Base-by-base conservation (phyloP, 129 eudicot species). In the Centella asiatica region DNA sequence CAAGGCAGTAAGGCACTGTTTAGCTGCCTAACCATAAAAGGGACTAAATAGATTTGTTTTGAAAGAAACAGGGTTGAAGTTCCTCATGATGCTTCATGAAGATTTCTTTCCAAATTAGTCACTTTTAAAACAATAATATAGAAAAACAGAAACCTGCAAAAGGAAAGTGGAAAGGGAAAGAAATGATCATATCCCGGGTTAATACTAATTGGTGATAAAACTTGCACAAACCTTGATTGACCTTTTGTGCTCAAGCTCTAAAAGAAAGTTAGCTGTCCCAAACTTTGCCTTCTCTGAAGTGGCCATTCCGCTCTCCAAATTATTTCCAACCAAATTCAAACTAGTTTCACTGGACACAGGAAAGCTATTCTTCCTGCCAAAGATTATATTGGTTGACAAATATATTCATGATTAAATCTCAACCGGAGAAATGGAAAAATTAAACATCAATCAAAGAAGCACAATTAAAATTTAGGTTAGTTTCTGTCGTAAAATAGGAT, bases 221-320 rank as follows among this genome's bases (percentile, higher is more conserved):
- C 17, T 24, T 62, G 17, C 31, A 39, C 72, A 20, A 36, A 90
- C 97, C 97, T 90, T 90, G 24, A 90, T 86, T 47, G 97, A 73
- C 44, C 97, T 72, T 59, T 50, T 79, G 67, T 77, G 73, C 74
- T 90, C 97, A 22, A 90, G 93, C 50, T 86, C 87, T 28, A 90
- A 64, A 53, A 90, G 90, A 73, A 72, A 85, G 64, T 28, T 36
- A 24, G 95, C 95, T 4, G 89, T 85, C 60, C 97, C 97, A 44
- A 77, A 78, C 67, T 80, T 78, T 10, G 86, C 81, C 69, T 85
- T 83, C 71, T 72, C 81, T 32, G 51, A 32, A 33, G 58, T 64
- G 42, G 44, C 73, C 56, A 18, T 49, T 49, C 84, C 93, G 54
- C 68, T 60, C 71, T 85, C 95, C 58, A 73, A 33, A 65, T 80